Conservation (phyloP, 495 filamentous ascomycete species). For the Penicillium nucicola region DNA sequence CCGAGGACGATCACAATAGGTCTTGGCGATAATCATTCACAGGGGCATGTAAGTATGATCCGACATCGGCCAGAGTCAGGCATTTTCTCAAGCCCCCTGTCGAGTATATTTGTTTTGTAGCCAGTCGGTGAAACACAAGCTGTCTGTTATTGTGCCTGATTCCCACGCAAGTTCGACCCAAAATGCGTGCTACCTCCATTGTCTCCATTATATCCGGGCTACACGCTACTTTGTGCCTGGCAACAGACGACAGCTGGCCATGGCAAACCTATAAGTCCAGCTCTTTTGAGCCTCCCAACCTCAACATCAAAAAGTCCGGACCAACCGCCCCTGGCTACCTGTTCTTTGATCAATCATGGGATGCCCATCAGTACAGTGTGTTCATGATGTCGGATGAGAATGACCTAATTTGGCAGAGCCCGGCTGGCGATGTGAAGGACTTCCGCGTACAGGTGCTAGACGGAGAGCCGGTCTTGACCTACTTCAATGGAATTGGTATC, state of each 20-base stretch:
- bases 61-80: background rate
- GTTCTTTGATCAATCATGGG: slow-evolving; percentile 4
- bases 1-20: background rate
- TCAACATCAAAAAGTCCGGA: background rate
- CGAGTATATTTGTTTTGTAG: background rate
- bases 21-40: background rate
- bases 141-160: background rate
- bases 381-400: slow-evolving; percentile 1
- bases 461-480: slow-evolving; percentile 2
- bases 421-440: background rate
- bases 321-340: background rate
- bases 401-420: background rate
- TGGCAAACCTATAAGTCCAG: slow-evolving; percentile 1
- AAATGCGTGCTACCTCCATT: background rate
- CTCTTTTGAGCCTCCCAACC: background rate
- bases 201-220: background rate
- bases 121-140: background rate
- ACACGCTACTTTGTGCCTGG: background rate
- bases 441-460: background rate
- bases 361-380: background rate
- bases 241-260: background rate
- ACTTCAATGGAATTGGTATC: slow-evolving; percentile 3
- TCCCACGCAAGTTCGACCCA: background rate
- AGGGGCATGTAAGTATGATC: background rate
- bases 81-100: background rate